Percentiles rank a stretch among this genome's conserved stretches.
Conservation (phyloP, 352 stramenopile species). For the Blastocystis sp. region DNA sequence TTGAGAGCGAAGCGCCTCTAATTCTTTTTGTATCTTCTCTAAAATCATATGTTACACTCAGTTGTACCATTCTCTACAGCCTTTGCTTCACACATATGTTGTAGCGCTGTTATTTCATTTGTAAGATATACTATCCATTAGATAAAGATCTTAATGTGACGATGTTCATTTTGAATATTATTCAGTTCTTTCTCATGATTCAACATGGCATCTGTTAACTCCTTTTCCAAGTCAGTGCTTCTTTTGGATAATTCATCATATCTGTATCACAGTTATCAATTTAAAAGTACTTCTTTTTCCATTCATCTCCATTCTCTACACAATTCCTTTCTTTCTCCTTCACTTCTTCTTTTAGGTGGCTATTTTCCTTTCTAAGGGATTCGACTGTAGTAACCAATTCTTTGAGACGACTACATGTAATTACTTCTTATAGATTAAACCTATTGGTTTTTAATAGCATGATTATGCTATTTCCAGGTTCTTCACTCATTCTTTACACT, state of each 20-base stretch:
- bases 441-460: background rate
- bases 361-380: background rate
- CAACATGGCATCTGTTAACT: background rate
- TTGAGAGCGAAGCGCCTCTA: background rate
- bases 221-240: background rate
- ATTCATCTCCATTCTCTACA: background rate
- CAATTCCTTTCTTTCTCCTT: background rate
- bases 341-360: background rate
- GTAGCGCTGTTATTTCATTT: slow-evolving; percentile 2
- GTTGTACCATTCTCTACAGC: background rate
- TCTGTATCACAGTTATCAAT: background rate
- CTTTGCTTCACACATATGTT: slow-evolving; percentile 13
- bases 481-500: background rate
- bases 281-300: background rate
- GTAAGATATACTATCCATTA: background rate
- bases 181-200: background rate
- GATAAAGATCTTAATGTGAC: background rate
- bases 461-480: background rate
- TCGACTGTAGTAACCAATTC: background rate
- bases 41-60: background rate
- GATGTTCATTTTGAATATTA: background rate
- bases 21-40: background rate
- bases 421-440: background rate
- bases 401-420: background rate
- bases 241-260: background rate